Evolutionary conservation across 2,329 filamentous ascomycete species (phyloP), one percentile per base, ranked within the genome.

Genomic region (Aureobasidium musti): DNA sequence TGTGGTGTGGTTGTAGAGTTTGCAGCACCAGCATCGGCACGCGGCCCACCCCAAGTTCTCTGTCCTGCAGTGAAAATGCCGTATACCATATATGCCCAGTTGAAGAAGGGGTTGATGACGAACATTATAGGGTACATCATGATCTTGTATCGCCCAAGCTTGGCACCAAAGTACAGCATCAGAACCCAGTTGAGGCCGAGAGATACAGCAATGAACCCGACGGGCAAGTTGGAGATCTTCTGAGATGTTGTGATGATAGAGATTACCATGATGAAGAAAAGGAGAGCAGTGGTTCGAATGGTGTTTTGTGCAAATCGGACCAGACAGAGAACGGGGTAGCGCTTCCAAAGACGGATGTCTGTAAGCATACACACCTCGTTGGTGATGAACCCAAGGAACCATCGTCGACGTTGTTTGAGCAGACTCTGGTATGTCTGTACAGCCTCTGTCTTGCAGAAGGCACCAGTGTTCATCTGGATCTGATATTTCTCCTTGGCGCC

Each of bases 351-450:
- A 67, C 95, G 87, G 78, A 91, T 87, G 78, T 98, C 94, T 1
- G 95, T 98, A 80, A 99, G 82, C 95, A 98, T 97, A 80, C 93
- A 97, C 8, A 92, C 94, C 77, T 98, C 94, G 77, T 99, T 99
- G 19, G 94, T 97, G 79, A 98, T 93, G 78, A 97, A 97, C 35
- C 94, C 94, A 50, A 98, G 83, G 77, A 98, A 98, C 95, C 95
- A 99, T 75, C 95, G 86, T 65, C 94, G 89, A 68, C 95, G 89
- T 81, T 99, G 95, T 82, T 98, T 97, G 76, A 97, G 83, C 54
- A 99, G 85, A 72, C 90, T 92, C 67, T 81, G 81, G 77, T 93
- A 93, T 2, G 90, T 92, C 79, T 97, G 92, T 21, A 97, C 94
- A 28, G 95, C 94, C 78, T 98, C 94, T 0, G 95, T 98, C 80